These are phyloP conservation scores for Saprolegnia parasitica DNA, from an alignment of 352 stramenopile species.

Conservation along the genomic window DNA sequence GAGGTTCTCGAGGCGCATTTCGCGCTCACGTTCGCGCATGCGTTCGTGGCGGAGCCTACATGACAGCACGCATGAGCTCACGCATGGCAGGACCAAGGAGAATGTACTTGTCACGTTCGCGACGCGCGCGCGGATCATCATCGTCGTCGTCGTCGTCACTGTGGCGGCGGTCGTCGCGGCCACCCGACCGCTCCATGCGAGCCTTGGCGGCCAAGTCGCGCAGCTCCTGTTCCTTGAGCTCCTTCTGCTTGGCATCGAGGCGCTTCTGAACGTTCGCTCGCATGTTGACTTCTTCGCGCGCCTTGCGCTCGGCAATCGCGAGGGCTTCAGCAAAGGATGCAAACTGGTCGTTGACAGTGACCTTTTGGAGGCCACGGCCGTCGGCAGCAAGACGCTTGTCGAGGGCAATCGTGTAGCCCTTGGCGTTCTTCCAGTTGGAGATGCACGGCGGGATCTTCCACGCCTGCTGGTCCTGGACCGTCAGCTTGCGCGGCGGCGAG, in stretches of 20 bases:
- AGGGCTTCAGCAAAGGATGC: slow-evolving; percentile 95
- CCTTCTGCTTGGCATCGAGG: slow-evolving; percentile 89
- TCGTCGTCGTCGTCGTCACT: slow-evolving; percentile 39
- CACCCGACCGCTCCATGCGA: slow-evolving; percentile 87
- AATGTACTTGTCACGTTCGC: slow-evolving; percentile 44
- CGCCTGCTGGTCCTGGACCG: slow-evolving; percentile 90
- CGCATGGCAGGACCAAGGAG: neutral
- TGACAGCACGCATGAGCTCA: neutral
- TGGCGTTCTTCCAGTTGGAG: slow-evolving; percentile 99
- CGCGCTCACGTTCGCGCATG: slow-evolving; percentile 91
- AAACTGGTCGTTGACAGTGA: slow-evolving; percentile 98
- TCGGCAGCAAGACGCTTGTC: slow-evolving; percentile 98
- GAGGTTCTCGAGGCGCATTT: slow-evolving; percentile 94
- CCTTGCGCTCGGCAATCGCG: slow-evolving; percentile 97
- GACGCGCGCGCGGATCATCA: slow-evolving; percentile 41
- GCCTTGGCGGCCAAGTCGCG: slow-evolving; percentile 91
- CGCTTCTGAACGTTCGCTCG: slow-evolving; percentile 87
- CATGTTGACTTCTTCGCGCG: slow-evolving; percentile 95
- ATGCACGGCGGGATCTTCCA: slow-evolving; percentile 99
- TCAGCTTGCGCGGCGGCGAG: slow-evolving; percentile 90
- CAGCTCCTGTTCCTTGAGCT: slow-evolving; percentile 95
- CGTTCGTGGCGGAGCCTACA: slow-evolving; percentile 82
- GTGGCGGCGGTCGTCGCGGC: slow-evolving; percentile 34
- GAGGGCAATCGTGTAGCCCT: slow-evolving; percentile 98
- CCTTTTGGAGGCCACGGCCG: slow-evolving; percentile 92